These are phyloP conservation scores for Lotus japonicus DNA, from an alignment of 306 rosid species.

Conservation along the genomic window DNA sequence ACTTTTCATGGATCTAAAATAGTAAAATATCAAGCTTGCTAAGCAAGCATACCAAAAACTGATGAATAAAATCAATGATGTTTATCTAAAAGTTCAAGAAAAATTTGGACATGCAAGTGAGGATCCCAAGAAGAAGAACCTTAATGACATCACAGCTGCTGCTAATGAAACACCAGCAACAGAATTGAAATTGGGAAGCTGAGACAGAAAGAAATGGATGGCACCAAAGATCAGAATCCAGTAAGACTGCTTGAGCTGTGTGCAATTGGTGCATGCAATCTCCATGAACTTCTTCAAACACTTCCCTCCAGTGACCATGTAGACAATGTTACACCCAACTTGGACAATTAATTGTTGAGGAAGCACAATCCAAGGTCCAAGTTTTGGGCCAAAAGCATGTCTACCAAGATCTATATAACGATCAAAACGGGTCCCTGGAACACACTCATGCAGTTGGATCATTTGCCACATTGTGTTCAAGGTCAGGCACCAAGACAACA, in stretches of 20 bases:
- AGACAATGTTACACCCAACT: slow-evolving; percentile 89
- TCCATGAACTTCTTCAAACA: slow-evolving; percentile 85
- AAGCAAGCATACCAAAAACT: background rate
- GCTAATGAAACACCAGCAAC: slow-evolving; percentile 93
- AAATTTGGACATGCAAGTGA: background rate
- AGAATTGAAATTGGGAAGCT: slow-evolving; percentile 91
- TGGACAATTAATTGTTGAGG: slow-evolving; percentile 89
- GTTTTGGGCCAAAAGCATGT: slow-evolving; percentile 74
- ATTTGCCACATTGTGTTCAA: slow-evolving; percentile 94
- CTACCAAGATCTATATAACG: slow-evolving; percentile 82
- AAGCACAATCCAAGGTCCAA: slow-evolving; percentile 89
- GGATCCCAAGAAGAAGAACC: slow-evolving; percentile 27
- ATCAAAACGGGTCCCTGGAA: slow-evolving; percentile 78
- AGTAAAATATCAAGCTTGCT: background rate
- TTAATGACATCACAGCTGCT: slow-evolving; percentile 86
- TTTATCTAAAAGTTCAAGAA: background rate
- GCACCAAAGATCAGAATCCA: slow-evolving; percentile 86
- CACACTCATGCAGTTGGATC: slow-evolving; percentile 93
- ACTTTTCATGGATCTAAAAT: background rate
- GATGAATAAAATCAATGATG: background rate
- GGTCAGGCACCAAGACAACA: slow-evolving; percentile 72
- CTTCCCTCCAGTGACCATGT: slow-evolving; percentile 91
- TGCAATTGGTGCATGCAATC: slow-evolving; percentile 74
- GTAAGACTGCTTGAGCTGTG: slow-evolving; percentile 61
- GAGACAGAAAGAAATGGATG: slow-evolving; percentile 83